Percentiles rank a stretch among this genome's conserved stretches.
Conservation (phyloP, 345 rosid species). For the Xanthoceras sorbifolium region DNA sequence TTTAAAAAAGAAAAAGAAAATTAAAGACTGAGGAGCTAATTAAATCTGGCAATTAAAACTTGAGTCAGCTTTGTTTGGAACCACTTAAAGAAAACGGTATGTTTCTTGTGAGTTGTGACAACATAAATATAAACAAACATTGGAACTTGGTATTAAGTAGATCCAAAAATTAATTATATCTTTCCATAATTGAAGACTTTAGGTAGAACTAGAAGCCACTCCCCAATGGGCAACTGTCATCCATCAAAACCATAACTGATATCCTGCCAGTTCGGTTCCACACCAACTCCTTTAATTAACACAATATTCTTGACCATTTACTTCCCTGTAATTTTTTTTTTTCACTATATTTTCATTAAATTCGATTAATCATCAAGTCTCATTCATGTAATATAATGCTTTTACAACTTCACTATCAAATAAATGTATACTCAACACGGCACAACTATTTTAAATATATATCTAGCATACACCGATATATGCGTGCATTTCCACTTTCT, state of each 20-base stretch:
- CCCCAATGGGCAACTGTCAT: too few species aligned
- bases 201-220: too few species aligned
- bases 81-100: too few species aligned
- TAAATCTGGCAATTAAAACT: too few species aligned
- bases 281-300: neutral
- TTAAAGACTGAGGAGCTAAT: too few species aligned
- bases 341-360: neutral
- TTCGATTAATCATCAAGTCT: neutral
- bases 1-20: too few species aligned
- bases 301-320: too few species aligned
- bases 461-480: neutral
- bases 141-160: neutral
- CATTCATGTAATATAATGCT: neutral
- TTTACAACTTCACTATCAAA: neutral
- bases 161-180: neutral
- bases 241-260: too few species aligned
- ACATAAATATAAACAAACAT: neutral
- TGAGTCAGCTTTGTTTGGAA: too few species aligned
- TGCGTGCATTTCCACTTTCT: neutral
- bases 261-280: neutral
- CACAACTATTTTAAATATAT: neutral
- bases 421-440: neutral
- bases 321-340: neutral
- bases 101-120: too few species aligned
- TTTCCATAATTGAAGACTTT: too few species aligned